phyloP scores from a whole-genome alignment of 768 basidiomycete species.

The Leucosporidium creatinivorum region DNA sequence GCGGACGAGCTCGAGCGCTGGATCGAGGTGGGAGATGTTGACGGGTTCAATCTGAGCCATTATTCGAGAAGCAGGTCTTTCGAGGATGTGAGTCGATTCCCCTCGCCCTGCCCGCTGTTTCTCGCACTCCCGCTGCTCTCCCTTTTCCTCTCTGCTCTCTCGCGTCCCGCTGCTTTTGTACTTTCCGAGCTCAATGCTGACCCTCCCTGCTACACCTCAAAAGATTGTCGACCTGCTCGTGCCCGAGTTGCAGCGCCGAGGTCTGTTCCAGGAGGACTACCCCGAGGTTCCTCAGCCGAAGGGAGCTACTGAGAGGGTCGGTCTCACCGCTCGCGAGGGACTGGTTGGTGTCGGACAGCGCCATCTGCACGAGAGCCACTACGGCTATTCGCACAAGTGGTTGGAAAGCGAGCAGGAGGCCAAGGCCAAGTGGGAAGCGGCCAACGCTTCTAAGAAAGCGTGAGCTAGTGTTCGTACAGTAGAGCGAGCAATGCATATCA shows the following conservation, averaged over 20 bases:
- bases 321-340: slow-evolving; percentile 4
- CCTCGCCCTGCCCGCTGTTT: no score
- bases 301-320: not conserved
- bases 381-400: not conserved
- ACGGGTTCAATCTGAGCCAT: slow-evolving; percentile 1
- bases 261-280: slow-evolving; percentile 5
- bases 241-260: slow-evolving; percentile 10
- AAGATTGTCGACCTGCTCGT: slow-evolving; percentile 9
- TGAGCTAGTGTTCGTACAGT: no score
- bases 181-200: no score
- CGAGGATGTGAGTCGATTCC: not conserved
- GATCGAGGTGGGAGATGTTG: not conserved
- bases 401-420: not conserved
- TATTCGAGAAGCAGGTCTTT: not conserved
- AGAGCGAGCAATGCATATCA: no score
- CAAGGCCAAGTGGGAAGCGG: not conserved
- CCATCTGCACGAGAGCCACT: not conserved
- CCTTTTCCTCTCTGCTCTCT: no score
- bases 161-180: no score
- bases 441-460: not conserved
- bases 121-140: no score
- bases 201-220: no score
- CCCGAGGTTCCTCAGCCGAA: not conserved
- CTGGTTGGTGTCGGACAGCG: not conserved
- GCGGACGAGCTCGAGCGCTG: not conserved